Base-by-base conservation (phyloP, 2,329 filamentous ascomycete species). In the Amylocarpus encephaloides region DNA sequence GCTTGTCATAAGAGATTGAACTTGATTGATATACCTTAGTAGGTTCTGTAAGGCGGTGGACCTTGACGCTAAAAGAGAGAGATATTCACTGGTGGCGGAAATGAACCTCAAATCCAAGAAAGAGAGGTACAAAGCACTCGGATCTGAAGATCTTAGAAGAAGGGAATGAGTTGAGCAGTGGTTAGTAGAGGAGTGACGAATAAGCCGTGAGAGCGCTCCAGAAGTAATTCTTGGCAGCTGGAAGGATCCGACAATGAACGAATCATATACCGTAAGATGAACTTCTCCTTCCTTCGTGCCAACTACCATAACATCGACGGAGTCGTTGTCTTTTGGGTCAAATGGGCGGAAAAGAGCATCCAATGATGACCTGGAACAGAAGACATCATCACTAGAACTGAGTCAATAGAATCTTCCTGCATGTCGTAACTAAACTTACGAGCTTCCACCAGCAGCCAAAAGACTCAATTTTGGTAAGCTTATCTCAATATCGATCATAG, bases 41-140 rank as follows among this genome's bases (percentile, higher is more conserved):
- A 97, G 69, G 56, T 93, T 95, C 61, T 95, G 88, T 13, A 97
- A 70, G 39, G 88, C 87, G 0, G 91, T 94, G 4, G 89, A 85
- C 62, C 94, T 95, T 13, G 86, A 89, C 0, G 91, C 86, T 11
- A 97, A 75, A 4, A 95, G 75, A 26, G 91, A 88, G 2, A 97
- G 72, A 62, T 94, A 88, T 49, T 90, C 80, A 2, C 87, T 87
- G 2, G 83, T 85, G 12, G 83, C 83, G 2, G 83, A 82, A 43
- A 95, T 80, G 62, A 95, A 94, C 0, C 84, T 81, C n/a, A 95
- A 73, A 59, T 94, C 88, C 65, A 95, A 79, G 1, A 86, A 86
- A 0, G 91, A 72, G n/a, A 92, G 69, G 52, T 80, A 76, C 9
- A 85, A 63, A 13, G 66, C 56, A 26, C 72, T 66, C 5, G 72